Evolutionary conservation across 2,329 filamentous ascomycete genomes (phyloP).

Genomic region (Pestalotiopsis sp.): DNA sequence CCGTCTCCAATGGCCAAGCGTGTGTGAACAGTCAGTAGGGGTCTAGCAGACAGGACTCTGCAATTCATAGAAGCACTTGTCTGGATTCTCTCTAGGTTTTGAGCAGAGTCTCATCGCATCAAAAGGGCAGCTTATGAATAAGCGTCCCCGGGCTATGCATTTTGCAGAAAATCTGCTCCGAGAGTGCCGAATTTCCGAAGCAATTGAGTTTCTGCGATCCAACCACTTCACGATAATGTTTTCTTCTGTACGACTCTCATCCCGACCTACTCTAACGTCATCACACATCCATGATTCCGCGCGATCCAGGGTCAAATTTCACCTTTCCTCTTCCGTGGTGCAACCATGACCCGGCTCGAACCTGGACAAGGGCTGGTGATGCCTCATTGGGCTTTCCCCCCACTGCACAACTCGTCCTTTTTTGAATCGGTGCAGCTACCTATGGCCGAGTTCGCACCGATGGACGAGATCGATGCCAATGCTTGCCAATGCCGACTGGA

Average conservation of each 20-base stretch:
- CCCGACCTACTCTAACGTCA: neutral
- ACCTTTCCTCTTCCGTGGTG: slow-evolving; percentile 9
- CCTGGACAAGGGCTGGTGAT: neutral
- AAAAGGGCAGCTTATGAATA: neutral
- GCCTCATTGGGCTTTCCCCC: neutral
- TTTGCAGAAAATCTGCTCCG: neutral
- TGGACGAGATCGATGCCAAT: neutral
- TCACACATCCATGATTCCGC: neutral
- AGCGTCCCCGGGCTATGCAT: neutral
- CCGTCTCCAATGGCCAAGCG: neutral
- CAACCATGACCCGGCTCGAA: neutral
- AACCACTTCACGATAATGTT: neutral
- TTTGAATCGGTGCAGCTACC: neutral
- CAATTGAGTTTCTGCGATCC: neutral
- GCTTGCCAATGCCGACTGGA: neutral
- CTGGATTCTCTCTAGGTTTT: neutral
- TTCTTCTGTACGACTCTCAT: neutral
- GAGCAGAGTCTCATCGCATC: neutral
- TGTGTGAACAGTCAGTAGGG: neutral
- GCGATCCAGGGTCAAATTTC: neutral
- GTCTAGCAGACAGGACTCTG: neutral
- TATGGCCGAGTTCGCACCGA: slow-evolving; percentile 15
- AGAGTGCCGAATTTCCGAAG: neutral
- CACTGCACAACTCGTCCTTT: neutral
- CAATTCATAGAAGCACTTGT: neutral